These are phyloP conservation scores for Trichoderma polysporum DNA, from an alignment of 2,329 filamentous ascomycete species.

Conservation along the genomic window DNA sequence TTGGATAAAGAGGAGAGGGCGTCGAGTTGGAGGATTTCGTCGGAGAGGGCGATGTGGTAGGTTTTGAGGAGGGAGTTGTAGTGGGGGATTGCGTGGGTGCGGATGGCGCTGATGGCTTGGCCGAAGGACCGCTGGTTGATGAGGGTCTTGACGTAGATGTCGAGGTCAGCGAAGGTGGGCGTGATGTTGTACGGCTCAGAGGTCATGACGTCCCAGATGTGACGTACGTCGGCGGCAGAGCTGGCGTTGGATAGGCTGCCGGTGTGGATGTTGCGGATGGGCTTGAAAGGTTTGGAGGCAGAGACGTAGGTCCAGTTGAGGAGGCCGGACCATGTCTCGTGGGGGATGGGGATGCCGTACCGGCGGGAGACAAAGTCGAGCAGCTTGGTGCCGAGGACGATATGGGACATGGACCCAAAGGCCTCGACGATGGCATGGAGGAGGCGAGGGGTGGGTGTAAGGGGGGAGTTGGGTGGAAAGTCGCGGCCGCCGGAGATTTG, in stretches of 20 bases:
- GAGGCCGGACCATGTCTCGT: constrained; percentile 63
- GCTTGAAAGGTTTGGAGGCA: constrained; percentile 38
- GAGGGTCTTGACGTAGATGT: constrained; percentile 43
- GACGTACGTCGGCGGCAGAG: constrained; percentile 43
- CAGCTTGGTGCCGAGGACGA: constrained; percentile 57
- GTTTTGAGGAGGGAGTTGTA: constrained; percentile 30
- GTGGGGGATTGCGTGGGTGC: constrained; percentile 43
- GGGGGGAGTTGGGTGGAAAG: constrained; percentile 49
- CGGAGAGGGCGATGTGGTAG: constrained; percentile 31
- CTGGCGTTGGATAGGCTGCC: constrained; percentile 37
- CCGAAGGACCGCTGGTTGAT: constrained; percentile 32
- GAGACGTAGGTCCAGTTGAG: constrained; percentile 66
- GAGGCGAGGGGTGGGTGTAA: constrained; percentile 58
- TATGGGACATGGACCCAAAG: constrained; percentile 65
- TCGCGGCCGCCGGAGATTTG: constrained; percentile 36
- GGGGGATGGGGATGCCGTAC: constrained; percentile 58
- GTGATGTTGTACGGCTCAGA: constrained; percentile 54
- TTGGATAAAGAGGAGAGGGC: constrained; percentile 6
- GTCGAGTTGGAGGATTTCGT: constrained; percentile 37
- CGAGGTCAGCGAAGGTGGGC: constrained; percentile 58
- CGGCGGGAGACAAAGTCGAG: constrained; percentile 61
- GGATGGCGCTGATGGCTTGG: constrained; percentile 40
- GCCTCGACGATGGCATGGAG: constrained; percentile 67
- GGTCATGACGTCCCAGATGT: constrained; percentile 61
- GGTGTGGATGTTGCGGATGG: constrained; percentile 38